Evolutionary conservation across 306 rosid species (phyloP).

Genomic region (Rosa chinensis): DNA sequence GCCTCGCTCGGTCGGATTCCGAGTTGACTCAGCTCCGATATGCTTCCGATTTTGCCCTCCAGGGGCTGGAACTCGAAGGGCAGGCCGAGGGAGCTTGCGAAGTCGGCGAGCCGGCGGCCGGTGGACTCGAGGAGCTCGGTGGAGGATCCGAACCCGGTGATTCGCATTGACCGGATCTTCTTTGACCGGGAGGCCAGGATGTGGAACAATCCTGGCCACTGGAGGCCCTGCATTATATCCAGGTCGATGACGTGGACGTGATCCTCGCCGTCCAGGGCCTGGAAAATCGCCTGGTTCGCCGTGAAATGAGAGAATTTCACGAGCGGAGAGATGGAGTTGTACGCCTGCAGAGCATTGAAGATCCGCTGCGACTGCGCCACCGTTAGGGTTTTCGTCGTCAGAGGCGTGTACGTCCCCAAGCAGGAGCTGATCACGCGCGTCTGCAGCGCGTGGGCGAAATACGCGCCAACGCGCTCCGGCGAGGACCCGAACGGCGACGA

Average conservation of each 20-base stretch:
- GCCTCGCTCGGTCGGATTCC: conserved; percentile 64
- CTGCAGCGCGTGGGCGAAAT: conserved; percentile 83
- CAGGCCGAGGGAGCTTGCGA: conserved; percentile 72
- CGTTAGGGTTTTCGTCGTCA: conserved; percentile 49
- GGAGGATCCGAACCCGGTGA: conserved; percentile 93
- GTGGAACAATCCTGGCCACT: conserved; percentile 98
- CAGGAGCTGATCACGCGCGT: conserved; percentile 89
- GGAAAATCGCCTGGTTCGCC: conserved; percentile 94
- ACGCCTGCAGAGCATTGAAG: conserved; percentile 80
- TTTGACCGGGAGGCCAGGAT: conserved; percentile 80
- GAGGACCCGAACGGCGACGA: conserved; percentile 88
- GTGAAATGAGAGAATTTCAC: conserved; percentile 98
- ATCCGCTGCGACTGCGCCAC: conserved; percentile 66
- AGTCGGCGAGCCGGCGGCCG: conserved; percentile 85
- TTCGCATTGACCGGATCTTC: conserved; percentile 80
- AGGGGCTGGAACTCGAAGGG: conserved; percentile 85
- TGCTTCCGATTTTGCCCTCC: conserved; percentile 87
- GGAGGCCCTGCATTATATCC: conserved; percentile 98
- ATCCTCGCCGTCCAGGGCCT: conserved; percentile 89
- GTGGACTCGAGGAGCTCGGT: conserved; percentile 79
- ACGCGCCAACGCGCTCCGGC: conserved; percentile 92
- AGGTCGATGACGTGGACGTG: conserved; percentile 90
- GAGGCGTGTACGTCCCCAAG: conserved; percentile 62
- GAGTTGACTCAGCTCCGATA: conserved; percentile 69
- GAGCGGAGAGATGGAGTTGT: conserved; percentile 82